These are phyloP conservation scores for Penicillium simplicissimum DNA, from an alignment of 495 filamentous ascomycete genomes.

Conservation along the genomic window DNA sequence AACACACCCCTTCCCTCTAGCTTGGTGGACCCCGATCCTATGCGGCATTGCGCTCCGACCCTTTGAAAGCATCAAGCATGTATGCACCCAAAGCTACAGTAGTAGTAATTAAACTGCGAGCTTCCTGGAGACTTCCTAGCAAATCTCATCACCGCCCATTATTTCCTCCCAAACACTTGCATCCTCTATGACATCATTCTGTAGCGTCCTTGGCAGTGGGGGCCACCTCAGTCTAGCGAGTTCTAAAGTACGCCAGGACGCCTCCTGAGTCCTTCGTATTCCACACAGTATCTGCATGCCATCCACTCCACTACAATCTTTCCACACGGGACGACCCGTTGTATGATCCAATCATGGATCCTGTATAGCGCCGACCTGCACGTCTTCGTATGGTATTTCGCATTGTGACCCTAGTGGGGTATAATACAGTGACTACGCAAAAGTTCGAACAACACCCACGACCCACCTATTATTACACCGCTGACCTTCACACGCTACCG, in stretches of 20 bases:
- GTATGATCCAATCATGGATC: background rate
- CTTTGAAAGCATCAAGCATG: background rate
- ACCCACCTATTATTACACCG: too few relatives aligned
- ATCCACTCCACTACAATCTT: too few relatives aligned
- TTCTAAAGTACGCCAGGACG: too few relatives aligned
- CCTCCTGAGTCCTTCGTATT: too few relatives aligned
- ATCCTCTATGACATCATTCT: background rate
- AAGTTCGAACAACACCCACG: too few relatives aligned
- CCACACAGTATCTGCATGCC: too few relatives aligned
- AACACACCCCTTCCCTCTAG: slow-evolving; percentile 1
- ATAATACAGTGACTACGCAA: too few relatives aligned
- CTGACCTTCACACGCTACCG: too few relatives aligned
- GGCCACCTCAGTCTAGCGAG: background rate
- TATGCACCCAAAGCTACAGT: background rate
- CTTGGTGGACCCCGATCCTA: background rate
- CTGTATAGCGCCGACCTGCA: background rate
- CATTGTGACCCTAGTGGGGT: background rate
- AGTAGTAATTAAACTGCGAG: too few relatives aligned
- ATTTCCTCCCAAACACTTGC: background rate
- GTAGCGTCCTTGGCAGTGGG: background rate
- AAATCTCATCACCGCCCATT: background rate
- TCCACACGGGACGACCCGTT: background rate
- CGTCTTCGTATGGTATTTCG: background rate
- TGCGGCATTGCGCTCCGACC: background rate
- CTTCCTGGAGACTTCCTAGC: background rate